Percentiles rank a stretch among this genome's conserved stretches.
These are phyloP conservation scores for Pharus latifolius DNA, from an alignment of 176 grass and related monocot species.

Conservation along the genomic window DNA sequence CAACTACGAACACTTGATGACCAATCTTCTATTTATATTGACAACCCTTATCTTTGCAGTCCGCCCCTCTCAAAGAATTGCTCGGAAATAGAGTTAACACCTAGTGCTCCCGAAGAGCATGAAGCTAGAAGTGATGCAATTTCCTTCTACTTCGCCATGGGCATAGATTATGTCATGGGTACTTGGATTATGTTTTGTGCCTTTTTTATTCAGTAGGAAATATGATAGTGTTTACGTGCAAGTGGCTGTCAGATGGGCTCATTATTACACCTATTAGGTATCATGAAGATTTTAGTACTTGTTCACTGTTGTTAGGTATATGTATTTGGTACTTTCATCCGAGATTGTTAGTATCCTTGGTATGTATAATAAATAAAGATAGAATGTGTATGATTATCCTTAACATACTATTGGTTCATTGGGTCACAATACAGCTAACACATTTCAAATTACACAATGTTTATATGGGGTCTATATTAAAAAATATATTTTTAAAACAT, in stretches of 20 bases:
- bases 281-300: too few species aligned
- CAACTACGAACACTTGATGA: conserved; percentile 27
- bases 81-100: background rate
- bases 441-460: too few species aligned
- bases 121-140: background rate
- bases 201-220: background rate
- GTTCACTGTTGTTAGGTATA: too few species aligned
- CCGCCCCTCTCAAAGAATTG: conserved; percentile 8
- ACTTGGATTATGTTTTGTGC: background rate
- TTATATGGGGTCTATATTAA: too few species aligned
- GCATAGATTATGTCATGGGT: background rate
- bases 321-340: too few species aligned
- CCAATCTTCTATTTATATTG: conserved; percentile 16
- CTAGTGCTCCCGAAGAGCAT: background rate
- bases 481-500: too few species aligned
- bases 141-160: background rate
- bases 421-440: too few species aligned
- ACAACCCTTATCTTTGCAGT: conserved; percentile 24
- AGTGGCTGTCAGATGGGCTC: background rate
- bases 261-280: too few species aligned
- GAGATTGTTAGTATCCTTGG: too few species aligned
- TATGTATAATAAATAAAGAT: too few species aligned
- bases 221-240: background rate
- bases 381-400: too few species aligned
- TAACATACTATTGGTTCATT: too few species aligned